phyloP scores from a whole-genome alignment of 208 protist species.

The Blechomonas ayalai region DNA sequence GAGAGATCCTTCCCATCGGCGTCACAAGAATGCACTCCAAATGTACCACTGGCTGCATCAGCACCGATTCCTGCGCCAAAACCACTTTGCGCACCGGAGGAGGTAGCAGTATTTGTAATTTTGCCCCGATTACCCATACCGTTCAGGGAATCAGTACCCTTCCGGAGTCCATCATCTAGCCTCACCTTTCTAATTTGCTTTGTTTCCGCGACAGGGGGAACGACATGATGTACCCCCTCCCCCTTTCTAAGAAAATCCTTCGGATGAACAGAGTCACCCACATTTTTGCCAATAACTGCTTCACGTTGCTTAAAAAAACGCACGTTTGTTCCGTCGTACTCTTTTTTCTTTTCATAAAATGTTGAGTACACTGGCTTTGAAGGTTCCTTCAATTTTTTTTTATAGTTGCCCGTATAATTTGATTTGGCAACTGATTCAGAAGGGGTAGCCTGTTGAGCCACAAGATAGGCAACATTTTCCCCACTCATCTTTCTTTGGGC shows the following conservation, averaged over 20 bases:
- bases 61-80: neutral
- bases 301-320: constrained; percentile 78
- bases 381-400: constrained; percentile 52
- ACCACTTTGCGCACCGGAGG: neutral
- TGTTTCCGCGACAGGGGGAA: constrained; percentile 54
- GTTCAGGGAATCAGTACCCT: too few species aligned
- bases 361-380: constrained; percentile 78
- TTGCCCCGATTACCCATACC: neutral
- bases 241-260: constrained; percentile 69
- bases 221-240: constrained; percentile 40
- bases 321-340: constrained; percentile 73
- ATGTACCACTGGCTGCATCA: neutral
- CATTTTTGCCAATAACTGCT: constrained; percentile 69
- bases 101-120: neutral
- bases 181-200: too few species aligned
- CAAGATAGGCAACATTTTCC: constrained; percentile 51
- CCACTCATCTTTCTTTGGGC: constrained; percentile 34
- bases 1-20: neutral
- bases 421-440: neutral
- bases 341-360: constrained; percentile 73
- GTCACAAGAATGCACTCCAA: neutral
- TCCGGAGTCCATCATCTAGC: constrained; percentile 18
- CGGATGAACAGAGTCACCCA: constrained; percentile 61
- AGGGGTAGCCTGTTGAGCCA: constrained; percentile 10
- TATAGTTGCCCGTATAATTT: constrained; percentile 61